Evolutionary conservation across 352 stramenopile genomes (phyloP).

Genomic region (Globisporangium paroecandrum): DNA sequence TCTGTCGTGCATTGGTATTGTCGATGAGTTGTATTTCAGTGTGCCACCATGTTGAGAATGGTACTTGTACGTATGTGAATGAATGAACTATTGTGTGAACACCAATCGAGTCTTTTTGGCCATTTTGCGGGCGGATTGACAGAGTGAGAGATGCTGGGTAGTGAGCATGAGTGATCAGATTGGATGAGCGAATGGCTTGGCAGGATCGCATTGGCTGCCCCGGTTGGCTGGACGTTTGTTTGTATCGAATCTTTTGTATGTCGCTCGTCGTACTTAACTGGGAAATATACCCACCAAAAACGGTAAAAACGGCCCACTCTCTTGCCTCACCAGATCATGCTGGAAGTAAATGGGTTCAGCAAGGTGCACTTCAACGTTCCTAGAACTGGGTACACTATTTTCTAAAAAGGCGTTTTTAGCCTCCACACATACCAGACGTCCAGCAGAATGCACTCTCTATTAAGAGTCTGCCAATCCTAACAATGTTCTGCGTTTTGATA

Average conservation of each 20-base stretch:
- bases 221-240: not conserved
- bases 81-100: not conserved
- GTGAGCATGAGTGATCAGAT: not conserved
- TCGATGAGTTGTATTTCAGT: not conserved
- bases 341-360: slow-evolving; percentile 8
- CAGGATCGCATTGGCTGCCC: not conserved
- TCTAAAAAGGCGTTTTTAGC: not conserved
- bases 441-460: not conserved
- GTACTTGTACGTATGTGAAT: not conserved
- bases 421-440: not conserved
- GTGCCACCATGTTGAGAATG: not conserved
- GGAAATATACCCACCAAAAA: slow-evolving; percentile 8
- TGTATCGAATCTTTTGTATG: not conserved
- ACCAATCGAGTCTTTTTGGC: not conserved
- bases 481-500: not conserved
- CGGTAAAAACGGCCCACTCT: not conserved
- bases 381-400: slow-evolving; percentile 1
- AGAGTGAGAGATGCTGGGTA: not conserved
- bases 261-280: not conserved
- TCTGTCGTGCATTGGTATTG: not conserved
- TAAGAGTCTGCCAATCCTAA: not conserved
- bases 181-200: not conserved
- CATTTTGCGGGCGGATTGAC: not conserved
- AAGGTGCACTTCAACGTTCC: not conserved
- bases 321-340: not conserved